phyloP scores from a whole-genome alignment of 164 flowering plant species.

The Umbellularia californica region DNA sequence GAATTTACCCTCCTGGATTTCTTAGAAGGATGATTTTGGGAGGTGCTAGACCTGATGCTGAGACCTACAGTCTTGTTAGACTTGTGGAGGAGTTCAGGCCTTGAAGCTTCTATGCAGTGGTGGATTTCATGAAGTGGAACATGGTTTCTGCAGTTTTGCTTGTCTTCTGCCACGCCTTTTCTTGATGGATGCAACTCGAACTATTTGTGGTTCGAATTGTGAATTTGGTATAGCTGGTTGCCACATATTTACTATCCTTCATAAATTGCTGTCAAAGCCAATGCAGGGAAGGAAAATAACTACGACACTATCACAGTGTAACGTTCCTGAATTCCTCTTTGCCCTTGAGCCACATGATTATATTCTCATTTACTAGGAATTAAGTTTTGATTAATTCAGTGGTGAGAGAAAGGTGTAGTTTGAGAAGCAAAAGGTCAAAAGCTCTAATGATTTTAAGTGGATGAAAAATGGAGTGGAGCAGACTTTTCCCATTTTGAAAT shows the following conservation, averaged over 20 bases:
- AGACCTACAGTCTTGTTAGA: constrained; percentile 80
- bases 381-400: background rate
- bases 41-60: constrained; percentile 90
- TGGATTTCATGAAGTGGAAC: background rate
- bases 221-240: background rate
- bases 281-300: background rate
- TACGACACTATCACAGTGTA: background rate
- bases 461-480: background rate
- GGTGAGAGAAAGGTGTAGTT: background rate
- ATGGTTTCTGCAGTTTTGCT: background rate
- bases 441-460: background rate
- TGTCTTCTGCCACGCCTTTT: background rate
- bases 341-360: background rate
- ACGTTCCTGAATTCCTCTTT: background rate
- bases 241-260: background rate
- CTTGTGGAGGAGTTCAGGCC: constrained; percentile 56
- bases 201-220: background rate
- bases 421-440: background rate
- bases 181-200: background rate
- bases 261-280: background rate
- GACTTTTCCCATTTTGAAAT: background rate
- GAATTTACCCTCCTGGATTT: constrained; percentile 62
- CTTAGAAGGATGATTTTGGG: constrained; percentile 81
- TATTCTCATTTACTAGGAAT: background rate
- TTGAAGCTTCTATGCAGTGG: background rate